Evolutionary conservation across 441 rosid genomes (phyloP).

Genomic region (Pelargonium myrrhifolium): DNA sequence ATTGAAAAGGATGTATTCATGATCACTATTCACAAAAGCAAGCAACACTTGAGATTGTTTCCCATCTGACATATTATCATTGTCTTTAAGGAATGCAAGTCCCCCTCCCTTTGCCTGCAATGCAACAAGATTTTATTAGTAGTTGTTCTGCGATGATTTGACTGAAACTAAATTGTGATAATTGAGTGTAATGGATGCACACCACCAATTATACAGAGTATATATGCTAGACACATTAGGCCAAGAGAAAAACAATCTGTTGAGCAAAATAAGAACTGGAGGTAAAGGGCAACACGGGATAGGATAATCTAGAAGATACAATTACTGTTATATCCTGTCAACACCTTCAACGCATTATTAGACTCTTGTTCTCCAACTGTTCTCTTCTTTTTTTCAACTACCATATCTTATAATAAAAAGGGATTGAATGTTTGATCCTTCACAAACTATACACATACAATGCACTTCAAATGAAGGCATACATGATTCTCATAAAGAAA

Average conservation of each 20-base stretch:
- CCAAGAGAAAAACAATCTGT: background rate
- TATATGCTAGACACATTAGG: background rate
- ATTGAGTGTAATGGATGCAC: background rate
- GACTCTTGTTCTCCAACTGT: background rate
- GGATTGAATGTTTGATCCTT: background rate
- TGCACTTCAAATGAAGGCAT: background rate
- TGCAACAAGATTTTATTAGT: slow-evolving; percentile 15
- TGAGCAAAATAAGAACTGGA: background rate
- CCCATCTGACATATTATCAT: slow-evolving; percentile 27
- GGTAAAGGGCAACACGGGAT: background rate
- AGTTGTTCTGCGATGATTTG: background rate
- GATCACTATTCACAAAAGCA: slow-evolving; percentile 69
- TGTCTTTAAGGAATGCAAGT: slow-evolving; percentile 49
- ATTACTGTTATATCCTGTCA: background rate
- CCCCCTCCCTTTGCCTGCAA: slow-evolving; percentile 81
- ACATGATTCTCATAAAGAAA: background rate
- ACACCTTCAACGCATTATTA: background rate
- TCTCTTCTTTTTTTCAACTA: background rate
- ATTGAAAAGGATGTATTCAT: slow-evolving; percentile 76
- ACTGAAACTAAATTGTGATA: background rate
- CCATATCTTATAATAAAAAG: background rate
- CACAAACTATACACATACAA: background rate
- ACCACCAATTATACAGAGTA: background rate
- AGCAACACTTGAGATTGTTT: slow-evolving; percentile 41
- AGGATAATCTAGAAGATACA: background rate